A percentile compares a stretch with the other conserved stretches of the same genome.
Conservation (phyloP, 208 protist genomes). For the Borovskyia barvae region DNA sequence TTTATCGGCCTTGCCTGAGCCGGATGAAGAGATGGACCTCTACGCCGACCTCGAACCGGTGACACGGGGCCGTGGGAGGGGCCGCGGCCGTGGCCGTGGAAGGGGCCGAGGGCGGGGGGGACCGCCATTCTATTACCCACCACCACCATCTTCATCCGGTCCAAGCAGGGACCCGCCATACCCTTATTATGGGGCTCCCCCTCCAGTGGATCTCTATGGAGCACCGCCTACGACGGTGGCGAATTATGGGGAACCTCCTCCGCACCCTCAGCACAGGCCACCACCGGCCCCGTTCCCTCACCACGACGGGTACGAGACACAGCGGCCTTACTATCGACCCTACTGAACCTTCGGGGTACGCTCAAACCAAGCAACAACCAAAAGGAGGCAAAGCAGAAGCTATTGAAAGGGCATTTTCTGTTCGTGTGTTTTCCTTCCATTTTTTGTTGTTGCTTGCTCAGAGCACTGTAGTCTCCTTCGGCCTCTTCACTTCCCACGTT, state of each 20-base stretch:
- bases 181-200: slow-evolving; percentile 1
- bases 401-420: too few species aligned
- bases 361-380: too few species aligned
- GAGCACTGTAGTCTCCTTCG: too few species aligned
- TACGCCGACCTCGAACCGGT: slow-evolving; percentile 50
- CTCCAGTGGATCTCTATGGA: background rate
- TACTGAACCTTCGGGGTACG: slow-evolving; percentile 11
- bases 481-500: too few species aligned
- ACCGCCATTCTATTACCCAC: slow-evolving; percentile 3
- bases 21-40: slow-evolving; percentile 57
- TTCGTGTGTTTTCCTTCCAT: too few species aligned
- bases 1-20: slow-evolving; percentile 21
- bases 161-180: background rate
- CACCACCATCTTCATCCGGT: background rate
- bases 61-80: slow-evolving; percentile 6
- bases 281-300: slow-evolving; percentile 15
- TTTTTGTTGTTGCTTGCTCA: too few species aligned
- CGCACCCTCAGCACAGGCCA: slow-evolving; percentile 2
- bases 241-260: too few species aligned
- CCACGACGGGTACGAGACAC: slow-evolving; percentile 22
- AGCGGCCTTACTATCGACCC: slow-evolving; percentile 13
- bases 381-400: too few species aligned
- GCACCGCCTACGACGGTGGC: too few species aligned
- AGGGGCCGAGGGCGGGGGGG: slow-evolving; percentile 20
- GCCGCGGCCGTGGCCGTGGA: slow-evolving; percentile 22